phyloP scores from a whole-genome alignment of 2,329 filamentous ascomycete species.

The Pestalotiopsis sp. region DNA sequence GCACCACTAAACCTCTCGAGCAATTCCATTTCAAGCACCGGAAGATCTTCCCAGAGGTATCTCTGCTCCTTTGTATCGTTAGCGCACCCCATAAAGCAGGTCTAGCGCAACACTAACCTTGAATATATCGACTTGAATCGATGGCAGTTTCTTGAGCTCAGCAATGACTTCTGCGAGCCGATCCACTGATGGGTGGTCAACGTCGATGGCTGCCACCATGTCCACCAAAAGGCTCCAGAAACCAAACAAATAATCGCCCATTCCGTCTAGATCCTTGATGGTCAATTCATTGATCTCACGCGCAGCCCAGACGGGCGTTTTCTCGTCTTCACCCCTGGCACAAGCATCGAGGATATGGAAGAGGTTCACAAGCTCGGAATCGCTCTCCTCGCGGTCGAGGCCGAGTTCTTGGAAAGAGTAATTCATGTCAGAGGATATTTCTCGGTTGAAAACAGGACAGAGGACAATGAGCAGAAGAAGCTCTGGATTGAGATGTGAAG shows the following conservation, averaged over 20 bases:
- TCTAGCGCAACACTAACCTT: neutral
- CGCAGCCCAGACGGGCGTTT: neutral
- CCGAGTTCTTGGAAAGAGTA: neutral
- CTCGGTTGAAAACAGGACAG: neutral
- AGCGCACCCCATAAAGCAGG: neutral
- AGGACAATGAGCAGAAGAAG: neutral
- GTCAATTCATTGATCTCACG: neutral
- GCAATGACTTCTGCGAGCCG: neutral
- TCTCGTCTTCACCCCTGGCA: neutral
- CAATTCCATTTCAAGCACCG: neutral
- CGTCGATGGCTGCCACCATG: neutral
- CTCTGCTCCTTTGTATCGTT: neutral
- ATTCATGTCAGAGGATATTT: neutral
- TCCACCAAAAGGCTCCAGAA: neutral
- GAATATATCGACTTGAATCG: neutral
- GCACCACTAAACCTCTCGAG: neutral
- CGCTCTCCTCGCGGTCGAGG: neutral
- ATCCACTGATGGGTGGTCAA: neutral
- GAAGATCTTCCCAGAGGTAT: neutral
- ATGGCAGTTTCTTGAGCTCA: neutral
- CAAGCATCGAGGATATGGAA: neutral
- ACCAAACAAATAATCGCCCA: neutral
- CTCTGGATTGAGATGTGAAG: neutral
- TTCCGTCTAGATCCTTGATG: neutral
- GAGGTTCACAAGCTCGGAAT: neutral